Conservation (phyloP, 306 rosid genomes). For the Alnus glutinosa region DNA sequence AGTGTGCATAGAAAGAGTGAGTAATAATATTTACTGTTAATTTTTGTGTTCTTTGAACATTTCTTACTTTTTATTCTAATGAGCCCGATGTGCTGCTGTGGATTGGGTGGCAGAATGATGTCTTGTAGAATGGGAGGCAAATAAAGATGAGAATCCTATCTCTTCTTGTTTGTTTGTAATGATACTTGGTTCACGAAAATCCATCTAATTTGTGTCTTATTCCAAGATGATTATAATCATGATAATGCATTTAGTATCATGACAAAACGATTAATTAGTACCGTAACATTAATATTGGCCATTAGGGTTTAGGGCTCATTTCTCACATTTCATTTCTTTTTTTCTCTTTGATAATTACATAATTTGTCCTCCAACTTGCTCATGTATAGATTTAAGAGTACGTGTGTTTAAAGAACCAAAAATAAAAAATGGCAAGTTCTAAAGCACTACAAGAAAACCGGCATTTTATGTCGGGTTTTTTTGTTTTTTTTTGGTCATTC, state of each 20-base stretch:
- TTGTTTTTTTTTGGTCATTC: too few species aligned
- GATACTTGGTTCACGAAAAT: background rate
- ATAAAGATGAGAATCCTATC: background rate
- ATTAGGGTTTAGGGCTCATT: background rate
- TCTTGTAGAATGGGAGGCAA: background rate
- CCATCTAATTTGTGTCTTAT: background rate
- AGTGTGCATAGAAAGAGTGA: too few species aligned
- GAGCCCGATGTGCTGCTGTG: too few species aligned
- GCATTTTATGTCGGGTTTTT: too few species aligned
- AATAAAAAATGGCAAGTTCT: too few species aligned
- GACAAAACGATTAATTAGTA: background rate
- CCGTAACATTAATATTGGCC: background rate
- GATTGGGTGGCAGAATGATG: background rate
- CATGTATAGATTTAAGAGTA: too few species aligned
- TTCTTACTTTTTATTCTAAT: too few species aligned
- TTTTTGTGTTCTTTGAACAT: too few species aligned
- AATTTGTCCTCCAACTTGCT: too few species aligned
- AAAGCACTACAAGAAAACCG: too few species aligned
- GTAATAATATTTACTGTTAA: too few species aligned
- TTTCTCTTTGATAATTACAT: background rate
- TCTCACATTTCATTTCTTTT: background rate
- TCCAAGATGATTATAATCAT: background rate
- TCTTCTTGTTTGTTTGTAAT: slow-evolving; percentile 1
- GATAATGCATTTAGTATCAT: background rate
- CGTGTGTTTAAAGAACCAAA: too few species aligned